Percentiles rank a stretch among this genome's conserved stretches.
These are phyloP conservation scores for Fusarium coicis DNA, from an alignment of 2,329 filamentous ascomycete species.

Conservation along the genomic window DNA sequence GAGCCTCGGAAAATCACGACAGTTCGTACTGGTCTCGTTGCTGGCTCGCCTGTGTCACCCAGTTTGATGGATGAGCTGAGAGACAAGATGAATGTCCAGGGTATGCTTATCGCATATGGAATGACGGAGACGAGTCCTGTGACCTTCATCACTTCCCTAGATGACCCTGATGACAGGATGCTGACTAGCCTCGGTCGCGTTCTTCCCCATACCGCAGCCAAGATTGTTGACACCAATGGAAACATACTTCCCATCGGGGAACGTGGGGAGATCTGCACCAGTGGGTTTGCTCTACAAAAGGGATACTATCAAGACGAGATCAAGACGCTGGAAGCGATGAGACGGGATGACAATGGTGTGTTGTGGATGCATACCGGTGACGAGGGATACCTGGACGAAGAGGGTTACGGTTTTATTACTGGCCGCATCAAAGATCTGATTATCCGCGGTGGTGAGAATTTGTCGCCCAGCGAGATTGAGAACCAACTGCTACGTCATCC, in stretches of 20 bases:
- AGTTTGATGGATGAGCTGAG: not conserved
- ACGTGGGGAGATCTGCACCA: not conserved
- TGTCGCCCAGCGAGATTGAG: not conserved
- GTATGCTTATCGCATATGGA: not conserved
- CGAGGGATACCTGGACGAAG: not conserved
- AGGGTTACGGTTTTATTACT: not conserved
- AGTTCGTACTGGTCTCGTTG: not conserved
- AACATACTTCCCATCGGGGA: not conserved
- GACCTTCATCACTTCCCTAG: not conserved
- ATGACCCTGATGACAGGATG: not conserved
- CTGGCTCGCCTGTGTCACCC: not conserved
- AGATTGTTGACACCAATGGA: not conserved
- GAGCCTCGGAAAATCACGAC: not conserved
- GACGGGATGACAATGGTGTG: not conserved
- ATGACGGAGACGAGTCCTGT: not conserved
- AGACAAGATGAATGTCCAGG: not conserved
- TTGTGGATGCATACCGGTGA: not conserved
- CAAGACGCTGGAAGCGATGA: not conserved
- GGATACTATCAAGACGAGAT: not conserved
- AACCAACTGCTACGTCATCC: not conserved
- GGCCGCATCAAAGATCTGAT: not conserved
- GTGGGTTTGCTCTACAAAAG: not conserved
- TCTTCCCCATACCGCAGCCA: not conserved
- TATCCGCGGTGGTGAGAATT: not conserved
- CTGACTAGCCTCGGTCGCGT: not conserved